Base-by-base conservation (phyloP, 805 yeast species). In the Saturnispora kantuleensis region DNA sequence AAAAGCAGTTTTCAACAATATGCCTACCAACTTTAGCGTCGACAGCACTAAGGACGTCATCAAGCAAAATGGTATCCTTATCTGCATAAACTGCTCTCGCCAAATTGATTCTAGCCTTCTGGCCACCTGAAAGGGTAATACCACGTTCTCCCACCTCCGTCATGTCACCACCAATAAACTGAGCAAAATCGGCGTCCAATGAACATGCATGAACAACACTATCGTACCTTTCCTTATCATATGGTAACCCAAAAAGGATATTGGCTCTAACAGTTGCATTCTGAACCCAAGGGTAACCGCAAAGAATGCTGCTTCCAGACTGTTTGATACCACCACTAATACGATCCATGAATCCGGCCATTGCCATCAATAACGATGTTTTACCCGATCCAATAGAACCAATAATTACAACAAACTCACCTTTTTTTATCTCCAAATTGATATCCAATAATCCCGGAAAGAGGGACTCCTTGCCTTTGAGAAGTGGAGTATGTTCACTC, bases 111-210 rank as follows among this genome's bases (percentile, higher is more conserved):
- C 95, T 73, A 0, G 94, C 90, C 66, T 85, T 85, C 59, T 85
- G 95, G 42, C 95, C 95, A 45, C 95, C 95, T n/a, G 90, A 81
- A 35, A 85, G 64, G 0, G 93, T 84, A 39, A 85, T 79, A 55
- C 95, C 95, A 58, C 85, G 72, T 59, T 85, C 95, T 49, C 95
- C 95, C 53, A 85, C 83, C 59, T 83, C 84, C 0, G 94, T 84
- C 44, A 62, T 55, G 54, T 86, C 95, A 29, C 90, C 26, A 21
- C 26, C 26, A 6, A 21, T 21, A 30, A 85, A 62, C 37, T 75
- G 69, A 4, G 73, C 72, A 50, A 85, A 67, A 60, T 85, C 95
- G 38, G 71, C 73, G 32, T 66, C 68, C 47, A 85, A 63, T 0
- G 87, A 79, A 62, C 94, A 85, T 1, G 81, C 81, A 35, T 69